phyloP scores from a whole-genome alignment of 2,329 filamentous ascomycete species.

The Ophiocordyceps robertsii region DNA sequence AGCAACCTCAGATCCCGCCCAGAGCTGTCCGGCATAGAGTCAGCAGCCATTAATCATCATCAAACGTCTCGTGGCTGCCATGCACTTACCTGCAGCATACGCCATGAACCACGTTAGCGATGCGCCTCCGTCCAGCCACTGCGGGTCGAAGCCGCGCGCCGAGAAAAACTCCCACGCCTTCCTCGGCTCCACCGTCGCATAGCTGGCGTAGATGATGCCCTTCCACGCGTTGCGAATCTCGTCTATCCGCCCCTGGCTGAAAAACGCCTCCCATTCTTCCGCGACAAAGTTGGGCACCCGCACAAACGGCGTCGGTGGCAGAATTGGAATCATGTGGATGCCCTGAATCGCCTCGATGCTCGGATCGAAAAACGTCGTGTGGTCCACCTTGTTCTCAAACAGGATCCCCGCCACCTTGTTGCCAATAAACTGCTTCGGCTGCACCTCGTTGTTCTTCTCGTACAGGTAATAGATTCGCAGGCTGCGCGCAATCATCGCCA shows the following conservation, averaged over 20 bases:
- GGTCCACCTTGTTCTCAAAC: slow-evolving; percentile 93
- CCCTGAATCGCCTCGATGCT: slow-evolving; percentile 61
- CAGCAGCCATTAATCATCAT: not conserved
- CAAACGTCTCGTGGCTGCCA: not conserved
- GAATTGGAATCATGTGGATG: slow-evolving; percentile 73
- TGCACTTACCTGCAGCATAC: slow-evolving; percentile 53
- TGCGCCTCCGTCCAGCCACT: slow-evolving; percentile 70
- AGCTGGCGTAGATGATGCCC: slow-evolving; percentile 71
- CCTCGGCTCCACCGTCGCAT: slow-evolving; percentile 60
- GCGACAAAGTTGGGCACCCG: slow-evolving; percentile 57
- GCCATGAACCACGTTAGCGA: slow-evolving; percentile 77
- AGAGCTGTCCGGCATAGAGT: slow-evolving; percentile 1
- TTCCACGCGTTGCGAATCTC: slow-evolving; percentile 66
- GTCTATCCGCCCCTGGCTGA: slow-evolving; percentile 53
- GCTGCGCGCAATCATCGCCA: slow-evolving; percentile 61
- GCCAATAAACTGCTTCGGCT: slow-evolving; percentile 63
- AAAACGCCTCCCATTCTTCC: slow-evolving; percentile 75
- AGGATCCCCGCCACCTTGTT: slow-evolving; percentile 64
- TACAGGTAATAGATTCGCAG: slow-evolving; percentile 77
- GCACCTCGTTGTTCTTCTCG: slow-evolving; percentile 48
- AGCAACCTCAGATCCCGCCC: not conserved
- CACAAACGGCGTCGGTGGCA: slow-evolving; percentile 53
- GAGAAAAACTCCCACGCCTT: slow-evolving; percentile 66
- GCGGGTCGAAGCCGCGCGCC: slow-evolving; percentile 47
- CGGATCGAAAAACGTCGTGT: slow-evolving; percentile 77